Percentiles rank a stretch among this genome's conserved stretches.
phyloP scores from a whole-genome alignment of 2,329 filamentous ascomycete species.

The Fonsecaea pugnacius region DNA sequence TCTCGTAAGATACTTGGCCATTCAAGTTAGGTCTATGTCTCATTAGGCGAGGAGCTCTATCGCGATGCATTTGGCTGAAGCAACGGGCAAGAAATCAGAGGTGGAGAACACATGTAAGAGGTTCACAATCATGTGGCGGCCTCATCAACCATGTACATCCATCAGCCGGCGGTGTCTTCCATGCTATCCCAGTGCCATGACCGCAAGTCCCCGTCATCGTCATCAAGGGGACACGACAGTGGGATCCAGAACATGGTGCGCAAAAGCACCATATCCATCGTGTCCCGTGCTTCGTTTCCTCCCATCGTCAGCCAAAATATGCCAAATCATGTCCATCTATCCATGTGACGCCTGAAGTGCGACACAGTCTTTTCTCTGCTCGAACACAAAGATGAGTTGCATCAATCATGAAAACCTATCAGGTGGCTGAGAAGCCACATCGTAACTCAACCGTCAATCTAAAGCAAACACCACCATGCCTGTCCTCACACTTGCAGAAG shows the following conservation, averaged over 20 bases:
- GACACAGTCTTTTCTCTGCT: constrained; percentile 13
- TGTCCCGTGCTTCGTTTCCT: background rate
- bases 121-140: background rate
- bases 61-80: background rate
- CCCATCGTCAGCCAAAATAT: background rate
- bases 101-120: background rate
- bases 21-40: constrained; percentile 1
- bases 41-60: background rate
- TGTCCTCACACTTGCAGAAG: background rate
- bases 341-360: constrained; percentile 26
- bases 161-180: background rate
- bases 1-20: background rate
- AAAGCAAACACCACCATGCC: constrained; percentile 4
- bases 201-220: background rate
- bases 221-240: background rate
- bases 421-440: background rate
- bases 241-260: background rate
- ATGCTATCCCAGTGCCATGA: background rate
- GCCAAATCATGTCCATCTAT: constrained; percentile 22
- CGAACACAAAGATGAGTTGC: background rate
- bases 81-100: background rate
- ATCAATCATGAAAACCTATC: constrained; percentile 11
- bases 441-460: constrained; percentile 4
- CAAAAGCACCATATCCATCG: background rate
- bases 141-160: background rate